Base-by-base conservation (phyloP, 2,329 filamentous ascomycete species). In the Ophiosphaerella korrae region DNA sequence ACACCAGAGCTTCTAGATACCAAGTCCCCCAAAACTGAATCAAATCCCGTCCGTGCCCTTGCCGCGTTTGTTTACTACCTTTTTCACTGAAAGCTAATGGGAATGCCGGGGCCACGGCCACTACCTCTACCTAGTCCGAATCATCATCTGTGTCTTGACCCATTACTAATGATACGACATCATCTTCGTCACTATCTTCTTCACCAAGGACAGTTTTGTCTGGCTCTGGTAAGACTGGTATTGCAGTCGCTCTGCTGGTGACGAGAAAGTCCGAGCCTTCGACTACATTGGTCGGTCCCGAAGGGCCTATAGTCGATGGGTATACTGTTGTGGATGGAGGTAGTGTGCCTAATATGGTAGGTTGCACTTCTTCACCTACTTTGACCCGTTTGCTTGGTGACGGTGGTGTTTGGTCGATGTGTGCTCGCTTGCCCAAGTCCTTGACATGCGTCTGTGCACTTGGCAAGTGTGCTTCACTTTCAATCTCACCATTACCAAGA, bases 61-160 rank as follows among this genome's bases (percentile, higher is more conserved):
- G 9, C 23, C 3, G 8, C 14, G n/a, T 50, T 59, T 59, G 48
- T 39, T 29, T 11, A 29, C 26, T 2, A 29, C 26, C 29, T 50
- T 33, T 42, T 43, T 54, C 41, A 49, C 48, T 21, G 33, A 43
- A 9, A 42, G 5, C 34, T 23, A 8, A 16, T 26, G 2, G 3
- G 16, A 24, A 21, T 21, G 18, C 3, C 18, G 18, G 18, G 26
- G 26, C 26, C 26, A 29, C 7, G 26, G 2, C 11, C 11, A 29
- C 6, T 29, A 21, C 11, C 6, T 29, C 11, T 14, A 13, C 12
- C 23, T 52, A 66, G 11, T 72, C 68, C 1, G 68, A 71, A 7
- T 74, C 71, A 2, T 72, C 67, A 41, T 73, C 71, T 1, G 65
- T 71, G 31, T 74, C 71, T 42, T 69, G 69, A 2, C 70, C 71